Evolutionary conservation across 352 stramenopile species (phyloP), one percentile per base, ranked within the genome.

Genomic region (Phytophthora chlamydospora): DNA sequence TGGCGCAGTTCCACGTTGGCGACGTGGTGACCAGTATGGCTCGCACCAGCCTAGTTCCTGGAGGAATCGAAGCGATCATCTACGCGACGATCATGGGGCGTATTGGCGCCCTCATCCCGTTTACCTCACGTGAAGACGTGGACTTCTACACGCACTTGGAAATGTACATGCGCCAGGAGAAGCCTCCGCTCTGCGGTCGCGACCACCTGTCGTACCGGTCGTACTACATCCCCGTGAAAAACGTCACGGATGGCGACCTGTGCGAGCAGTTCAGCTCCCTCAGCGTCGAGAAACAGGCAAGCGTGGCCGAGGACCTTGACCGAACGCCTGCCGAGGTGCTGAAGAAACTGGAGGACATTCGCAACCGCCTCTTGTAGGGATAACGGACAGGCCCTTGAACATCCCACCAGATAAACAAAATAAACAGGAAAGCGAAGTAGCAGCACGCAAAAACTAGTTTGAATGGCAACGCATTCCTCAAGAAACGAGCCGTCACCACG

Each of bases 71-170:
- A 75, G 98, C 95, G 4, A 88, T 99, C 36, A 86, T 99, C 53
- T 99, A 99, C 76, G 85, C 94, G 14, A 99, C 97, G 4, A 89
- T 99, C 16, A 98, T 96, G 68, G 98, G 98, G 21, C 78, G 90
- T 32, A 97, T 99, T 47, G 97, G 97, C 34, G 97, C 96, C 19
- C 80, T 99, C 24, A 86, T 99, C 29, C 97, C 98, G 4, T 99
- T 99, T 69, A 94, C 91, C 12, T 98, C 94, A 42, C 91, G 96
- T 31, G 92, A 99, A 49, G 97, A 99, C 62, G 88, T 99, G 42
- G 96, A 99, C 51, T 99, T 99, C 76, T 99, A 98, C 80, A 98
- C 89, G 41, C 91, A 99, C 73, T 76, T 99, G 36, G 97, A 99
- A 76, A 98, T 98, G 83, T 96, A 95, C 69, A 95, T 96, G 87